A percentile compares a stretch with the other conserved stretches of the same genome.
phyloP scores from a whole-genome alignment of 106 monocot species.

The Dioscorea dumetorum region DNA sequence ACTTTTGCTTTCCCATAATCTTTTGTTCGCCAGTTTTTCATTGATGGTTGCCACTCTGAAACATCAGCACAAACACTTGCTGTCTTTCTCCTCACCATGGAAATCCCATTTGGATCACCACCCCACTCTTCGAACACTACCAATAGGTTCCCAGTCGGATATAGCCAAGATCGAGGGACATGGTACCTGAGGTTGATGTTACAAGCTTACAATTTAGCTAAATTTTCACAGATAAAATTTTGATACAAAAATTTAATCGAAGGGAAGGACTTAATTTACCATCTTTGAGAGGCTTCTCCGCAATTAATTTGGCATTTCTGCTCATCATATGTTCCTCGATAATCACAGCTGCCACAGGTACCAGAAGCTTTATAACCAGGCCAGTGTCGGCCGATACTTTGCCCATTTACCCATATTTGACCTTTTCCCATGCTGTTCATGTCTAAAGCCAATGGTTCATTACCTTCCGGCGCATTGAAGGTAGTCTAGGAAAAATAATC shows the following conservation, averaged over 20 bases:
- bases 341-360: slow-evolving; percentile 56
- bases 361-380: slow-evolving; percentile 76
- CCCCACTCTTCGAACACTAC: slow-evolving; percentile 92
- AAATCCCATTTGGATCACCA: slow-evolving; percentile 65
- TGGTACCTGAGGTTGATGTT: slow-evolving; percentile 60
- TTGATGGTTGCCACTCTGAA: slow-evolving; percentile 77
- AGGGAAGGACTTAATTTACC: slow-evolving; percentile 26
- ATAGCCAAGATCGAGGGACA: slow-evolving; percentile 85
- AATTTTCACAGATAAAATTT: background rate
- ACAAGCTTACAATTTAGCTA: background rate
- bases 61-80: slow-evolving; percentile 77
- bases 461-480: slow-evolving; percentile 79
- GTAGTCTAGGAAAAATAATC: slow-evolving; percentile 31
- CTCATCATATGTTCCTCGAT: slow-evolving; percentile 70
- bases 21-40: slow-evolving; percentile 47
- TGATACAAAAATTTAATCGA: background rate
- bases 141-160: slow-evolving; percentile 67
- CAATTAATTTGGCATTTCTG: slow-evolving; percentile 75
- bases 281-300: slow-evolving; percentile 88
- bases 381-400: slow-evolving; percentile 89
- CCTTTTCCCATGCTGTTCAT: slow-evolving; percentile 95
- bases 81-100: slow-evolving; percentile 57
- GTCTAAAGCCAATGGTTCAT: slow-evolving; percentile 83
- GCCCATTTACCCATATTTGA: slow-evolving; percentile 94
- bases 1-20: slow-evolving; percentile 49